Evolutionary conservation across 2,329 filamentous ascomycete genomes (phyloP).

Genomic region (Trichoderma cornu-damae): DNA sequence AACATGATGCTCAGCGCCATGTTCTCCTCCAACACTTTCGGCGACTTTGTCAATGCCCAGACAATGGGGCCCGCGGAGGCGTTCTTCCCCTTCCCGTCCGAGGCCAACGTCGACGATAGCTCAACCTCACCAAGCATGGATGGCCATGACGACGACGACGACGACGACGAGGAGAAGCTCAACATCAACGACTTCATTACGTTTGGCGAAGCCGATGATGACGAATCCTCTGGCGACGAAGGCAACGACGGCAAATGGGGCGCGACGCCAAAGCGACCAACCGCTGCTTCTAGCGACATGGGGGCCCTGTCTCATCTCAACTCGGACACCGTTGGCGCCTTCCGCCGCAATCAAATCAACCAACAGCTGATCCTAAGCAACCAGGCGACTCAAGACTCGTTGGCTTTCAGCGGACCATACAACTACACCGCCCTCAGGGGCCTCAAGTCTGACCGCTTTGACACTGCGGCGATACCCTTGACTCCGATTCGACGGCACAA

Average conservation of each 20-base stretch:
- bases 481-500: slow-evolving; percentile 61
- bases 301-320: slow-evolving; percentile 56
- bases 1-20: slow-evolving; percentile 77
- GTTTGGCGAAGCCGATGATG: slow-evolving; percentile 54
- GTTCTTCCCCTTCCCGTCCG: slow-evolving; percentile 65
- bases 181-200: slow-evolving; percentile 70
- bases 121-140: slow-evolving; percentile 33
- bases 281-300: slow-evolving; percentile 45
- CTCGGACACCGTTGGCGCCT: slow-evolving; percentile 66
- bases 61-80: slow-evolving; percentile 69
- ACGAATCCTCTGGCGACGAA: slow-evolving; percentile 57
- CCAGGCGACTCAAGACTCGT: slow-evolving; percentile 56
- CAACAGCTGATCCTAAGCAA: slow-evolving; percentile 56
- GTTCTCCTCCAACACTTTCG: slow-evolving; percentile 52
- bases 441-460: slow-evolving; percentile 61
- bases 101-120: slow-evolving; percentile 52
- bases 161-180: slow-evolving; percentile 57
- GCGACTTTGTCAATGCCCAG: slow-evolving; percentile 56
- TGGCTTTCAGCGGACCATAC: slow-evolving; percentile 57
- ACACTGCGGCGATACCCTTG: slow-evolving; percentile 61
- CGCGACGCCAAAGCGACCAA: slow-evolving; percentile 45
- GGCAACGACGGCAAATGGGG: slow-evolving; percentile 47
- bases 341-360: slow-evolving; percentile 64
- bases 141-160: slow-evolving; percentile 52
- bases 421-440: slow-evolving; percentile 56